phyloP scores from a whole-genome alignment of 441 rosid genomes.

The Mallotus japonicus region DNA sequence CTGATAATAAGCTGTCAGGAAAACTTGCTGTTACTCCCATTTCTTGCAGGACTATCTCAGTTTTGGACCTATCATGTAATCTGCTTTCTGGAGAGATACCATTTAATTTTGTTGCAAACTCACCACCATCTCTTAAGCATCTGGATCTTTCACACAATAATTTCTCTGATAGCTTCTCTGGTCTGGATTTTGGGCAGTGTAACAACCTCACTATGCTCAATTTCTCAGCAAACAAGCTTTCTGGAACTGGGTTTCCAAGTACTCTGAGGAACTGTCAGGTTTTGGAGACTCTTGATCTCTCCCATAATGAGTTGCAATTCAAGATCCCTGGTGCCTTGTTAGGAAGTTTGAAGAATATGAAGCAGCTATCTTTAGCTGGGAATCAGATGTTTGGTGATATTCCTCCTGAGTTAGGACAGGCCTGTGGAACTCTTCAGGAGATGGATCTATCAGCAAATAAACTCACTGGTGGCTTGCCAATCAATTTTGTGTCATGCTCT shows the following conservation, averaged over 20 bases:
- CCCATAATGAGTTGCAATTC: constrained; percentile 53
- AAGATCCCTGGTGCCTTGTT: constrained; percentile 58
- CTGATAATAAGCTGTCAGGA: constrained; percentile 53
- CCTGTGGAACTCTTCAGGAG: constrained; percentile 53
- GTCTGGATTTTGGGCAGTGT: constrained; percentile 56
- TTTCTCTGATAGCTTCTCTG: constrained; percentile 62
- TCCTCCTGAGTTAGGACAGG: constrained; percentile 58
- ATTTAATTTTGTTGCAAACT: constrained; percentile 33
- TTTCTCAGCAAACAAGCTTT: constrained; percentile 57
- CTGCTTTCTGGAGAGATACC: constrained; percentile 59
- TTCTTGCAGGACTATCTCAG: constrained; percentile 46
- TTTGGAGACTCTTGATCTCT: constrained; percentile 60
- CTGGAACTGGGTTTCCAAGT: constrained; percentile 51
- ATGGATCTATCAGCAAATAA: constrained; percentile 76
- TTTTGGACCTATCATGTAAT: constrained; percentile 66
- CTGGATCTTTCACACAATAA: constrained; percentile 73
- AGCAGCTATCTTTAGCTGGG: constrained; percentile 55
- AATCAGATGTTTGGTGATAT: constrained; percentile 58
- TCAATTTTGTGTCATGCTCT: constrained; percentile 48
- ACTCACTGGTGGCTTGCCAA: constrained; percentile 65
- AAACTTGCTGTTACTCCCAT: constrained; percentile 32
- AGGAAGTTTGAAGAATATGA: constrained; percentile 50
- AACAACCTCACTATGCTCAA: constrained; percentile 56
- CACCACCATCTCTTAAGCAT: constrained; percentile 45
- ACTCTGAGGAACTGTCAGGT: constrained; percentile 54